Percentiles rank a stretch among this genome's conserved stretches.
Evolutionary conservation across 805 yeast genomes (phyloP).

Genomic region (Yamadazyma insecticola): DNA sequence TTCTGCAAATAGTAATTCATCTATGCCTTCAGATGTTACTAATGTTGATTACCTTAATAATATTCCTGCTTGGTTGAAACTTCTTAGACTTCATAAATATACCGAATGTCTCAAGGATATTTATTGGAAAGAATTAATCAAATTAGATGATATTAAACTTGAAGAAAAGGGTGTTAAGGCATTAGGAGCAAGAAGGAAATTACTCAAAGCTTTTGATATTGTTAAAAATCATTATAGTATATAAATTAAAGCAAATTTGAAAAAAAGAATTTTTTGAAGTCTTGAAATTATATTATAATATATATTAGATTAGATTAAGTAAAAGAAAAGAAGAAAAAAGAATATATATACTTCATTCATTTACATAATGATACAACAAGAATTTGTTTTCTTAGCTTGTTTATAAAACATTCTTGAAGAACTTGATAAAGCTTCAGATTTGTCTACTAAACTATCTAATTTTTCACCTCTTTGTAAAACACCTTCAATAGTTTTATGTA

Average conservation of each 20-base stretch:
- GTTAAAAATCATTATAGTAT: conserved; percentile 2
- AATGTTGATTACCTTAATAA: conserved; percentile 55
- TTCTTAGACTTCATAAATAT: conserved; percentile 88
- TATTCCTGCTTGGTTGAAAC: conserved; percentile 89
- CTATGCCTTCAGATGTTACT: conserved; percentile 41
- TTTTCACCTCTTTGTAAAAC: conserved; percentile 96
- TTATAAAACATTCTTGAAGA: conserved; percentile 92
- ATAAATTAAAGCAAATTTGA: background rate
- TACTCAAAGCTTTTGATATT: conserved; percentile 84
- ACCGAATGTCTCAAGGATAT: conserved; percentile 75
- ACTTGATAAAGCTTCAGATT: conserved; percentile 86
- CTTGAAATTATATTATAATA: background rate
- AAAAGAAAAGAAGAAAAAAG: no score
- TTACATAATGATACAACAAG: conserved; percentile 78
- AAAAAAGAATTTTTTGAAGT: background rate
- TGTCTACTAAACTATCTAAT: conserved; percentile 88
- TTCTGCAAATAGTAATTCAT: conserved; percentile 14
- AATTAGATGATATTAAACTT: conserved; percentile 62
- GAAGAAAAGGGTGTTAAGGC: conserved; percentile 85
- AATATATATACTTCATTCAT: background rate
- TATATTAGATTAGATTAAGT: background rate
- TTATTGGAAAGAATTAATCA: conserved; percentile 76
- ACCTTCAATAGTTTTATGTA: conserved; percentile 92
- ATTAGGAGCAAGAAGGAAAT: conserved; percentile 91
- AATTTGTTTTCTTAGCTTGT: conserved; percentile 88